These are phyloP conservation scores for Macaranga tanarius DNA, from an alignment of 441 rosid species.

Conservation along the genomic window DNA sequence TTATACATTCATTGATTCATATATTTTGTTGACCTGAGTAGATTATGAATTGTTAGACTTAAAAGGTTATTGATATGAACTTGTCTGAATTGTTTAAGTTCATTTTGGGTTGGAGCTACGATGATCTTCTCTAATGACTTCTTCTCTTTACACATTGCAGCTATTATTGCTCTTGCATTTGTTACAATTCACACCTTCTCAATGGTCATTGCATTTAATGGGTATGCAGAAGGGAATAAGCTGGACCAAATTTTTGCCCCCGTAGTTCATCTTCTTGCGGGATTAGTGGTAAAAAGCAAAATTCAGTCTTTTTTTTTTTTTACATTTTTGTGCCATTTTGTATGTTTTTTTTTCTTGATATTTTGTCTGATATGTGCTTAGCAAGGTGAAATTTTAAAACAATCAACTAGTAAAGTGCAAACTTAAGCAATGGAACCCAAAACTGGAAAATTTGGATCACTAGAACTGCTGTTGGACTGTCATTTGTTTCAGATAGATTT, in stretches of 20 bases:
- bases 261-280: constrained; percentile 75
- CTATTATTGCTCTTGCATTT: constrained; percentile 84
- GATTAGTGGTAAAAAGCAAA: constrained; percentile 64
- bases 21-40: background rate
- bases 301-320: constrained; percentile 12
- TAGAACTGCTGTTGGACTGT: background rate
- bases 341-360: background rate
- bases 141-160: constrained; percentile 46
- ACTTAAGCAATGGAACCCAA: background rate
- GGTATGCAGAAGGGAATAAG: constrained; percentile 83
- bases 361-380: background rate
- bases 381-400: background rate
- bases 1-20: background rate
- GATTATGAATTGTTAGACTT: background rate
- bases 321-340: constrained; percentile 8
- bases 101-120: too few species aligned
- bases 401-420: background rate
- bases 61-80: background rate
- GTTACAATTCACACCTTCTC: constrained; percentile 94
- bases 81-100: too few species aligned
- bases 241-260: constrained; percentile 85
- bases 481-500: background rate
- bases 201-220: constrained; percentile 92
- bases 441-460: background rate
- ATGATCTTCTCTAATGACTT: constrained; percentile 21